A percentile compares a stretch with the other conserved stretches of the same genome.
Evolutionary conservation across 129 eudicot species (phyloP).

Genomic region (Scalesia atractyloides): DNA sequence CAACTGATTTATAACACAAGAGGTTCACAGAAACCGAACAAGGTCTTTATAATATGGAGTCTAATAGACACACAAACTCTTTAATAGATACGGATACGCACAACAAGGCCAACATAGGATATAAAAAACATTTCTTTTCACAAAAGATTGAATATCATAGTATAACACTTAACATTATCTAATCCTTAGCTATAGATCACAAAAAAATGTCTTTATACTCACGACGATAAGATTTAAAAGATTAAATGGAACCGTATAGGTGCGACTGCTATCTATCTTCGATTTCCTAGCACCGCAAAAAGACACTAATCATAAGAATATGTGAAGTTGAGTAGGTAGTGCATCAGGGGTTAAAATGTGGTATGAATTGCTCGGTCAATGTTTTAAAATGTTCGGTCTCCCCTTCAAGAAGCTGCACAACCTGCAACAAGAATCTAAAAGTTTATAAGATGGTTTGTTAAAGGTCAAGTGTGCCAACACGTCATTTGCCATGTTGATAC

Average conservation of each 20-base stretch:
- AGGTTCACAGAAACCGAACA: too few relatives aligned
- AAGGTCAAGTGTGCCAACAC: neutral
- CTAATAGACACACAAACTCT: neutral
- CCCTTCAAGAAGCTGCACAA: conserved; percentile 75
- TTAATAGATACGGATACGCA: neutral
- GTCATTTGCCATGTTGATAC: neutral
- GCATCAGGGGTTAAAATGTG: conserved; percentile 47
- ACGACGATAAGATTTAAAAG: neutral
- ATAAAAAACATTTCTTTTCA: neutral
- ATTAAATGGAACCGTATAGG: neutral
- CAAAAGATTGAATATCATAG: neutral
- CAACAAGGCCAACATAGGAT: neutral
- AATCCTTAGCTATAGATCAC: neutral
- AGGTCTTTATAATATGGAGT: neutral
- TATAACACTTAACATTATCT: neutral
- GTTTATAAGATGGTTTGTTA: too few relatives aligned
- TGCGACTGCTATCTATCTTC: neutral
- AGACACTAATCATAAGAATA: neutral
- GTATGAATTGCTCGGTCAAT: conserved; percentile 64
- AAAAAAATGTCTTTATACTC: conserved; percentile 3
- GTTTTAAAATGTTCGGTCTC: conserved; percentile 57
- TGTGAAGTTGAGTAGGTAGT: neutral
- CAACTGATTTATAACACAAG: too few relatives aligned
- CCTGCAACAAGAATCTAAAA: conserved; percentile 40
- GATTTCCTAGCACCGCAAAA: neutral